Conservation (phyloP, 2,329 filamentous ascomycete species). For the Chaetomium sp. region DNA sequence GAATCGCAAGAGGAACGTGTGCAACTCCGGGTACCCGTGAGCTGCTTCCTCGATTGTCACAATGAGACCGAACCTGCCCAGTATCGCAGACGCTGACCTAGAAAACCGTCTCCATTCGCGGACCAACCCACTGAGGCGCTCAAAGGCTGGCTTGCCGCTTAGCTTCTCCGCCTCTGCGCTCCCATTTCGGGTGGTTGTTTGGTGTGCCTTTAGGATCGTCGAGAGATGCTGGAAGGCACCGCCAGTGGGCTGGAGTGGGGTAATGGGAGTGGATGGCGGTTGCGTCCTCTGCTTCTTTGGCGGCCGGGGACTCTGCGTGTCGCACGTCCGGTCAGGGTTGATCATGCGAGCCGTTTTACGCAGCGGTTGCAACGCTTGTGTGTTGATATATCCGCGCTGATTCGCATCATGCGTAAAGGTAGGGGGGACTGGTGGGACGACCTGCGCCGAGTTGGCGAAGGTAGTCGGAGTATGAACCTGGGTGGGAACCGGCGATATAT, state of each 20-base stretch:
- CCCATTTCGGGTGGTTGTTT: background rate
- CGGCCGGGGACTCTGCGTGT: background rate
- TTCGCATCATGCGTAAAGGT: background rate
- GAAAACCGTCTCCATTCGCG: constrained; percentile 18
- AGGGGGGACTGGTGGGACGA: background rate
- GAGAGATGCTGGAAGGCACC: constrained; percentile 12
- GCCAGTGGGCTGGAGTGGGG: background rate
- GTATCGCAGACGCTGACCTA: background rate
- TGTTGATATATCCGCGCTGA: background rate
- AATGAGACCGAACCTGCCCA: constrained; percentile 11
- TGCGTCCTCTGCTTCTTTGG: constrained; percentile 7
- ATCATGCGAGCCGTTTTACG: constrained; percentile 18
- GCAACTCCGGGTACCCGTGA: constrained; percentile 13
- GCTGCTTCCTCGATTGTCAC: constrained; percentile 11
- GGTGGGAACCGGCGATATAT: background rate
- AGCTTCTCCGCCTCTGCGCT: constrained; percentile 8
- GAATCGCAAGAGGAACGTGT: constrained; percentile 20
- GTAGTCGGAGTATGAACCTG: background rate
- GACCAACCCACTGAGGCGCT: constrained; percentile 19
- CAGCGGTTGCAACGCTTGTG: constrained; percentile 3
- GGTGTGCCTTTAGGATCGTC: constrained; percentile 7
- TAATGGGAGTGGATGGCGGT: background rate
- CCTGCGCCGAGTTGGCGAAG: background rate
- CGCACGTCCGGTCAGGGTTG: constrained; percentile 6
- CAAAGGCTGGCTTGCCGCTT: constrained; percentile 17